Percentiles rank a stretch among this genome's conserved stretches.
phyloP scores from a whole-genome alignment of 129 eudicot species.

The Flaveria sonorensis region DNA sequence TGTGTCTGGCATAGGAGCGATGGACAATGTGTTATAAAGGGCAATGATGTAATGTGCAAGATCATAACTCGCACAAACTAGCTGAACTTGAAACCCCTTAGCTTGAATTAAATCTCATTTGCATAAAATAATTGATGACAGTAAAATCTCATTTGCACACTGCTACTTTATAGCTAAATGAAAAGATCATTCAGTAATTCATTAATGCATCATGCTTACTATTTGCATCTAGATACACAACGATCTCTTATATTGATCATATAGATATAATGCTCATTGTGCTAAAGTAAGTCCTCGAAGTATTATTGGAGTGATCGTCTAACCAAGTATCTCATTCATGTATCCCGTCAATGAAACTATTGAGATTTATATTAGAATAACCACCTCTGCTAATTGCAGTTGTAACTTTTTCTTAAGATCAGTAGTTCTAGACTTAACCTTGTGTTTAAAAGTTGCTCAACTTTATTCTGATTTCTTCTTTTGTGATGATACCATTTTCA shows the following conservation, averaged over 20 bases:
- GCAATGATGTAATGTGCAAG: too few species aligned
- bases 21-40: too few species aligned
- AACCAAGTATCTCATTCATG: conserved; percentile 6
- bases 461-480: conserved; percentile 33
- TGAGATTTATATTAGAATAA: conserved; percentile 33
- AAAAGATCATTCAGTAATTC: background rate
- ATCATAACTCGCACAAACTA: too few species aligned
- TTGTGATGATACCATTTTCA: conserved; percentile 11
- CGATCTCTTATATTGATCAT: background rate
- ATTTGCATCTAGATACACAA: background rate
- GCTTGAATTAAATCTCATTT: background rate
- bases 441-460: conserved; percentile 31
- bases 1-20: too few species aligned
- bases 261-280: background rate
- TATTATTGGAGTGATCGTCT: conserved; percentile 4
- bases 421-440: conserved; percentile 30
- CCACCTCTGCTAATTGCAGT: conserved; percentile 31
- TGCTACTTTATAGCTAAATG: background rate
- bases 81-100: background rate
- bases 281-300: background rate
- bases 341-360: conserved; percentile 42
- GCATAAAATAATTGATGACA: background rate
- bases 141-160: background rate
- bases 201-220: background rate
- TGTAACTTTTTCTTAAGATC: conserved; percentile 31